A percentile compares a stretch with the other conserved stretches of the same genome.
These are phyloP conservation scores for Trifolium repens DNA, from an alignment of 306 rosid genomes.

Conservation along the genomic window DNA sequence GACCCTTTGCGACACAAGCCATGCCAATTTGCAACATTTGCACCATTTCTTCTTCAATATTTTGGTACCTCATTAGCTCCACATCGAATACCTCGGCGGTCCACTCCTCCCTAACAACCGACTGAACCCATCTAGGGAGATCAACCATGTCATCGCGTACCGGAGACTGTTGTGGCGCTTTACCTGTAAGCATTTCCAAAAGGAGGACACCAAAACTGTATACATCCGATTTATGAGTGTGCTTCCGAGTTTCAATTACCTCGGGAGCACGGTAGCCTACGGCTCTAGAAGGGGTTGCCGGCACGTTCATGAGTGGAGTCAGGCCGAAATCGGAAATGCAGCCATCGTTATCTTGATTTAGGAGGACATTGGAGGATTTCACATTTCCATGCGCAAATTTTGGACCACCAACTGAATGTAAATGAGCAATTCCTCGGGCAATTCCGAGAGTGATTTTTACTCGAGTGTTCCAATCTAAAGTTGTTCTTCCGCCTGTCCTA, in stretches of 20 bases:
- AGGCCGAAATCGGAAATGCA: constrained; percentile 84
- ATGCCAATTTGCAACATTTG: constrained; percentile 96
- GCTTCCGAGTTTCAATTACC: constrained; percentile 85
- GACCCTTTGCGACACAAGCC: constrained; percentile 90
- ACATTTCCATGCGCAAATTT: constrained; percentile 87
- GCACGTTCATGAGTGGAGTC: constrained; percentile 84
- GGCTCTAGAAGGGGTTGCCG: constrained; percentile 70
- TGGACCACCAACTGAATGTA: constrained; percentile 83
- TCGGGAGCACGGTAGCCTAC: constrained; percentile 95
- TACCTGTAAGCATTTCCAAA: constrained; percentile 92
- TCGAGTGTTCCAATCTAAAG: constrained; percentile 80
- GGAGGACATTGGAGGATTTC: constrained; percentile 87
- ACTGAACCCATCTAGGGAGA: constrained; percentile 97
- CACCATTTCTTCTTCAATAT: constrained; percentile 96
- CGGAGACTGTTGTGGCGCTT: constrained; percentile 85
- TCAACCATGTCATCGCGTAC: constrained; percentile 91
- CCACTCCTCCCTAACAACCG: constrained; percentile 97
- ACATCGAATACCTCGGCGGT: constrained; percentile 96
- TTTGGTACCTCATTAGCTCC: constrained; percentile 88
- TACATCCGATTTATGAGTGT: constrained; percentile 89
- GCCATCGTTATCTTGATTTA: constrained; percentile 74
- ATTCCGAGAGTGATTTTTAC: constrained; percentile 69
- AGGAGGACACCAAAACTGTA: constrained; percentile 90
- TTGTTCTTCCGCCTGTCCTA: constrained; percentile 70
- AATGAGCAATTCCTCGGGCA: constrained; percentile 83